Base-by-base conservation (phyloP, 306 rosid species). In the Casuarina cunninghamiana region DNA sequence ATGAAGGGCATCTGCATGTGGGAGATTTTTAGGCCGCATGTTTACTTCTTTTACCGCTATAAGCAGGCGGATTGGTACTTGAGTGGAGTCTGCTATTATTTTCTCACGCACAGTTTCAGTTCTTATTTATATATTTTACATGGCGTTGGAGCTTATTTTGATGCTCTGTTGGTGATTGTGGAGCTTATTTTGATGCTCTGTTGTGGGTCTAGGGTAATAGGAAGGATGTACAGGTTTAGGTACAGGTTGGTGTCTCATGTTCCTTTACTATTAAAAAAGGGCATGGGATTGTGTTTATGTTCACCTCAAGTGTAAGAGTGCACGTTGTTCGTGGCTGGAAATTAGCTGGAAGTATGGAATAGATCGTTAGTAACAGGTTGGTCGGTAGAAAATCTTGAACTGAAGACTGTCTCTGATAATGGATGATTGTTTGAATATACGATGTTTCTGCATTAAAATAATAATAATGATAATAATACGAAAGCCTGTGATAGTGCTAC, bases 181-280 rank as follows among this genome's bases (percentile, higher is more conserved):
- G 96, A 82, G 91, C 89, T 82, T 82, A 77, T 86, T 89, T 86
- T 89, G 84, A 82, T 85, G 83, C 92, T 86, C 84, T 70, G 78
- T 82, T 82, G 87, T 81, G 86, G 87, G 84, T 70, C 80, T 81
- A 54, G 75, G 57, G 79, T 61, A 48, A 62, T 37, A 32, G 69
- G 76, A 6, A 80, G 83, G 63, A 72, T 88, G 85, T 92, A 87
- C 85, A 80, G 88, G 77, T 57, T 88, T 85, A 80, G 85, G 90
- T 75, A 70, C 77, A 79, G 80, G 83, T 86, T 84, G 76, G 80
- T 75, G 75, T 80, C 93, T 85, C 83, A 76, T 82, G 75, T 73
- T 78, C 81, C 80, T 86, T 75, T 81, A 19, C 84, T 74, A 70
- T 84, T 82, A 80, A 54, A 72, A 79, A 77, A 72, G 78, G 77